Percentiles rank a stretch among this genome's conserved stretches.
Evolutionary conservation across 495 filamentous ascomycete genomes (phyloP).

Genomic region (Aspergillus bertholletiae): DNA sequence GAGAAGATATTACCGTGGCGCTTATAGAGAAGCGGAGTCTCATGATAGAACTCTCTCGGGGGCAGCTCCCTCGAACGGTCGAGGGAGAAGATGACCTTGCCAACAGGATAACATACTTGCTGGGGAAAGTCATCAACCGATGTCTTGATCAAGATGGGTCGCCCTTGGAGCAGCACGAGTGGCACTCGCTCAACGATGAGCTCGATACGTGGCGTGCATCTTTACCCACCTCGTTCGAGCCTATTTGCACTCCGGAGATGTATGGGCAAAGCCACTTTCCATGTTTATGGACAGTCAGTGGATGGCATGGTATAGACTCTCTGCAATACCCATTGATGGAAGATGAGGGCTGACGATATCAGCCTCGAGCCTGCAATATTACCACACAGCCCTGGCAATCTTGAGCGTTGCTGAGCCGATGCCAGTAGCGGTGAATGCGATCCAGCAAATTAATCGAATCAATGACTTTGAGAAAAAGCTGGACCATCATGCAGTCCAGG

Average conservation of each 20-base stretch:
- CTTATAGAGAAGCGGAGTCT: conserved; percentile 27
- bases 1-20: conserved; percentile 36
- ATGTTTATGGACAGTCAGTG: conserved; percentile 17
- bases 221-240: conserved; percentile 19
- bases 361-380: conserved; percentile 29
- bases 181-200: conserved; percentile 8
- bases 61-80: conserved; percentile 10
- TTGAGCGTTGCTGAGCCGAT: conserved; percentile 14
- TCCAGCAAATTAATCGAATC: conserved; percentile 7
- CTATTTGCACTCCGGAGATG: conserved; percentile 12
- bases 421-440: conserved; percentile 1
- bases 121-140: conserved; percentile 30
- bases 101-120: conserved; percentile 26
- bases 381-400: conserved; percentile 23
- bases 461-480: conserved; percentile 9
- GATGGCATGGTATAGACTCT: conserved; percentile 25
- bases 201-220: conserved; percentile 15
- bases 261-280: conserved; percentile 13
- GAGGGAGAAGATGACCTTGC: conserved; percentile 22
- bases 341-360: not conserved
- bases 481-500: conserved; percentile 20
- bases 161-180: not conserved
- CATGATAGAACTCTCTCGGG: conserved; percentile 25
- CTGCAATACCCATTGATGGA: not conserved
- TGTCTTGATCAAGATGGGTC: conserved; percentile 13